phyloP scores from a whole-genome alignment of 2,329 filamentous ascomycete genomes.

The Fusarium graminum region DNA sequence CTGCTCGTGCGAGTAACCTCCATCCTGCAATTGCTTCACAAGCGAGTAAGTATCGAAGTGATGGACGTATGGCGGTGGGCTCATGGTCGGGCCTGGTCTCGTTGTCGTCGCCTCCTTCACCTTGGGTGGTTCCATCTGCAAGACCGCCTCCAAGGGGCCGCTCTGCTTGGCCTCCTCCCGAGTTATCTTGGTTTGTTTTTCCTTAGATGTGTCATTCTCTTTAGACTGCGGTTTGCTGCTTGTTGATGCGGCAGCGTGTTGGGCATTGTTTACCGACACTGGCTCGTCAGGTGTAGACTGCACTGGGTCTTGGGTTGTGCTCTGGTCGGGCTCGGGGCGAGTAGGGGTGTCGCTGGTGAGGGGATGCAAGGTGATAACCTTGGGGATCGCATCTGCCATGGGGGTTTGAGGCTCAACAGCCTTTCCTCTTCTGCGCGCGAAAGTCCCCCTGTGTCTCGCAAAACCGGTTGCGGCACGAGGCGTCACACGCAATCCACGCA shows the following conservation, averaged over 20 bases:
- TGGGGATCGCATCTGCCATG: conserved; percentile 40
- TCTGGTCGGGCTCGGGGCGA: conserved; percentile 17
- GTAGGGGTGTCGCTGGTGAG: conserved; percentile 31
- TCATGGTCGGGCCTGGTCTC: conserved; percentile 73
- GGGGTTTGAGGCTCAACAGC: conserved; percentile 67
- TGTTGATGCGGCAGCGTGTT: conserved; percentile 16
- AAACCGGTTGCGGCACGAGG: conserved; percentile 55
- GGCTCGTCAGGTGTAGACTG: conserved; percentile 14
- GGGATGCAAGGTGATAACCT: conserved; percentile 32
- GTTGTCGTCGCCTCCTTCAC: conserved; percentile 31
- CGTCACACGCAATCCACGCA: conserved; percentile 62
- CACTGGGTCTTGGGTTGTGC: conserved; percentile 16
- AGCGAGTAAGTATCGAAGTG: conserved; percentile 96
- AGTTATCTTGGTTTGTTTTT: conserved; percentile 49
- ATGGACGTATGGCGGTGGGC: conserved; percentile 85
- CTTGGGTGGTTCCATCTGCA: conserved; percentile 61
- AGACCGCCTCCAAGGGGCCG: conserved; percentile 65
- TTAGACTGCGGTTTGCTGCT: conserved; percentile 18
- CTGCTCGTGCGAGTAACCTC: conserved; percentile 80
- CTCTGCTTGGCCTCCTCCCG: conserved; percentile 58
- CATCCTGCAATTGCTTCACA: conserved; percentile 81
- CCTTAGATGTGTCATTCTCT: conserved; percentile 24
- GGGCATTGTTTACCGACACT: conserved; percentile 12
- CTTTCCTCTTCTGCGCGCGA: conserved; percentile 70
- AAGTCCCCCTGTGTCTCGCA: conserved; percentile 59